Evolutionary conservation across 331 rosid species (phyloP).

Genomic region (Erythrophleum ivorense): DNA sequence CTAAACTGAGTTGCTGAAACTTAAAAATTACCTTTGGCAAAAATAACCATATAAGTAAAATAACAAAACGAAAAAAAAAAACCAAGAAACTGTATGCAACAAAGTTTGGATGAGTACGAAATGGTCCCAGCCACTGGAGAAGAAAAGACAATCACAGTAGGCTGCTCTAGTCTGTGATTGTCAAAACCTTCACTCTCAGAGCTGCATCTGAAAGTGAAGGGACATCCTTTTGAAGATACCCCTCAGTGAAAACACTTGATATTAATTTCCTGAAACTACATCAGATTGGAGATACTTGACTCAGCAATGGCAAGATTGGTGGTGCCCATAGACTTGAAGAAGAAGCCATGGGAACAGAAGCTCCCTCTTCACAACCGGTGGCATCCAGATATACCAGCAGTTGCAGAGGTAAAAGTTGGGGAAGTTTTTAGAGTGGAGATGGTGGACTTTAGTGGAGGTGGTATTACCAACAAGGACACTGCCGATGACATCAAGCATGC

Average conservation of each 20-base stretch:
- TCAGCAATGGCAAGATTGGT: conserved; percentile 53
- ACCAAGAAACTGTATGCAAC: not conserved
- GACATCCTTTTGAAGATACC: conserved; percentile 33
- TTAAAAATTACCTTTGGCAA: not conserved
- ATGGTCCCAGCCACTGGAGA: conserved; percentile 52
- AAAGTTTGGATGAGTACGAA: conserved; percentile 17
- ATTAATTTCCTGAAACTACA: conserved; percentile 33
- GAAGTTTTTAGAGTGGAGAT: conserved; percentile 73
- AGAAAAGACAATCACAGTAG: not conserved
- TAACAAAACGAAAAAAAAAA: not conserved
- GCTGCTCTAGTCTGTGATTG: conserved; percentile 29
- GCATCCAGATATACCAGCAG: conserved; percentile 76
- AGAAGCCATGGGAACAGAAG: conserved; percentile 66
- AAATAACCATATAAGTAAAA: not conserved
- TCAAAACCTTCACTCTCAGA: conserved; percentile 32
- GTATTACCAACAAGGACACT: conserved; percentile 58
- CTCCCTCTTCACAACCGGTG: conserved; percentile 79
- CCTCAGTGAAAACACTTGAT: conserved; percentile 11
- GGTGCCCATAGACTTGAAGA: conserved; percentile 57
- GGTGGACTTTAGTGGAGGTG: conserved; percentile 80
- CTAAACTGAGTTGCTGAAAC: not conserved
- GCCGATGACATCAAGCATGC: conserved; percentile 65
- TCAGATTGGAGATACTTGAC: conserved; percentile 15
- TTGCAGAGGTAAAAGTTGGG: conserved; percentile 56
- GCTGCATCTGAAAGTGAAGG: conserved; percentile 37